A percentile compares a stretch with the other conserved stretches of the same genome.
Evolutionary conservation across 441 rosid species (phyloP).

Genomic region (Jatropha podagrica): DNA sequence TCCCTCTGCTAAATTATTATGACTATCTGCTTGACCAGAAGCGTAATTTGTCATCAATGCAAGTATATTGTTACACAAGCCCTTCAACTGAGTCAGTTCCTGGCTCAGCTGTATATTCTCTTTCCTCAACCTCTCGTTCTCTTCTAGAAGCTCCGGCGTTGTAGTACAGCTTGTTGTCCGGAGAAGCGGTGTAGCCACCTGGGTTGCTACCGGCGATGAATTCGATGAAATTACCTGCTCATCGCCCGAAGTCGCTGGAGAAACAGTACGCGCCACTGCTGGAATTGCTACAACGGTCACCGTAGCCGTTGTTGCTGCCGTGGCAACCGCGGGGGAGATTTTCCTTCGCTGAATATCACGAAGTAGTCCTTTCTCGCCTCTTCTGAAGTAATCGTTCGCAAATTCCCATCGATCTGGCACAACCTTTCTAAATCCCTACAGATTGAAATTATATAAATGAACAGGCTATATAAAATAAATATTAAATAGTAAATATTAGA

Average conservation of each 20-base stretch:
- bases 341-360: constrained; percentile 87
- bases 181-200: constrained; percentile 16
- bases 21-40: constrained; percentile 38
- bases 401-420: constrained; percentile 98
- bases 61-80: constrained; percentile 60
- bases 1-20: constrained; percentile 18
- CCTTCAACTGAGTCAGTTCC: constrained; percentile 62
- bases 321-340: constrained; percentile 33
- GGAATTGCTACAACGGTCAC: constrained; percentile 38
- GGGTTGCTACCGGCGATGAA: constrained; percentile 54
- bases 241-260: constrained; percentile 81
- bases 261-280: constrained; percentile 38
- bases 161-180: constrained; percentile 69
- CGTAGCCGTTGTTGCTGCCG: constrained; percentile 26
- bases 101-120: constrained; percentile 64
- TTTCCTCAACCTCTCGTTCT: constrained; percentile 74
- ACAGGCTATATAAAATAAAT: not conserved
- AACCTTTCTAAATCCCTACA: constrained; percentile 78
- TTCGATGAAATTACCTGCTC: constrained; percentile 72
- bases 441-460: not conserved
- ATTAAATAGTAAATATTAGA: not conserved
- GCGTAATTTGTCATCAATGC: constrained; percentile 61
- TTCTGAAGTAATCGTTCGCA: constrained; percentile 66
- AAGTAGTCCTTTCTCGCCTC: constrained; percentile 73
- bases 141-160: constrained; percentile 69